Percentiles rank a stretch among this genome's conserved stretches.
Evolutionary conservation across 768 basidiomycete species (phyloP).

Genomic region (Tulasnella sp.): DNA sequence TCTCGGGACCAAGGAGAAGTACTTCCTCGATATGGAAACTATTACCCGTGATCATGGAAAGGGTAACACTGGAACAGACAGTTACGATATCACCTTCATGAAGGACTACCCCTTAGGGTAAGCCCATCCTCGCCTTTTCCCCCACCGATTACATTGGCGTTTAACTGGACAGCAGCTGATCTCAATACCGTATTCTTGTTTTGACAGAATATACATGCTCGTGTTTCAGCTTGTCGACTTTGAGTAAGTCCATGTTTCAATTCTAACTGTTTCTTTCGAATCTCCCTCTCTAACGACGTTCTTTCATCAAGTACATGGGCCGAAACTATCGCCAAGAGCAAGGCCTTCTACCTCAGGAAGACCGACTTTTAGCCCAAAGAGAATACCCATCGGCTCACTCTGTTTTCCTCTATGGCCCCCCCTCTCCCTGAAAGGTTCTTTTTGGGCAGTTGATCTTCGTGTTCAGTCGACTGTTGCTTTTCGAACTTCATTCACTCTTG

Average conservation of each 20-base stretch:
- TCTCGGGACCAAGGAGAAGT: not conserved
- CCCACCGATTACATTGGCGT: not conserved
- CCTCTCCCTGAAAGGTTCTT: not conserved
- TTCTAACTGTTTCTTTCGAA: too few species aligned
- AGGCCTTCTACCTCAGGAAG: not conserved
- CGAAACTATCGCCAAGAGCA: not conserved
- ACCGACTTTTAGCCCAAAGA: not conserved
- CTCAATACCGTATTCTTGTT: too few species aligned
- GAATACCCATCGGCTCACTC: not conserved
- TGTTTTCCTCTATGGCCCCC: not conserved
- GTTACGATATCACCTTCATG: not conserved
- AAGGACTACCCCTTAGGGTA: not conserved
- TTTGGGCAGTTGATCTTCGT: not conserved
- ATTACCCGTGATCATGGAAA: not conserved
- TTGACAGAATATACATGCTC: too few species aligned
- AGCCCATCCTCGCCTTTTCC: not conserved
- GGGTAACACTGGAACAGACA: not conserved
- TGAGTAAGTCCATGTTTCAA: too few species aligned
- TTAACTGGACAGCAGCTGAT: too few species aligned
- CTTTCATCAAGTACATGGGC: not conserved
- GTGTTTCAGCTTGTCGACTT: too few species aligned
- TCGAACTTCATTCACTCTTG: too few species aligned
- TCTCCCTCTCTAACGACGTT: too few species aligned
- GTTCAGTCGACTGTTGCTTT: too few species aligned
- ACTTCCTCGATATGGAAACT: not conserved